Base-by-base conservation (phyloP, 352 stramenopile species). In the Aphanomyces cochlioides region DNA sequence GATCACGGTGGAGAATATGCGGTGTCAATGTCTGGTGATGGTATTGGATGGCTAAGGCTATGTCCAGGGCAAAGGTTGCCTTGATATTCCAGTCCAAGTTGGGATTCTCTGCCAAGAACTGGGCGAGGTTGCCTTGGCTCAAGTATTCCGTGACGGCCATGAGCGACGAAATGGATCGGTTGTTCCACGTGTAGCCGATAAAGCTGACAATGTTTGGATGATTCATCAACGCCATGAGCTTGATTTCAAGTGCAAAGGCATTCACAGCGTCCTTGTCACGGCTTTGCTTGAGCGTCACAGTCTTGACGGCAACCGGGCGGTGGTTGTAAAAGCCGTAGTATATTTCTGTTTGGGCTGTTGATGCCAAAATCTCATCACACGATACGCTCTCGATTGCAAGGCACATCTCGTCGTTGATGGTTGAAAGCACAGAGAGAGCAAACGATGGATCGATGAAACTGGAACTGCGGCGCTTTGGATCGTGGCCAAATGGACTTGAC, bases 111-210 rank as follows among this genome's bases (percentile, higher is more conserved):
- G 6, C 0, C 28, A 67, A 15, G 60, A 57, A 67, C 5, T 37
- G 10, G 53, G 89, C 81, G 2, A 93, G 67, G 64, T 90, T 83
- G 6, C 85, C 82, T 19, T 79, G 75, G 47, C 84, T 75, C 74
- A 92, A 83, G 69, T 86, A 93, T 72, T 92, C 84, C 15, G 83
- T 89, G 40, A 93, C 83, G 15, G 83, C 83, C 19, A 40, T 38
- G 17, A 63, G 56, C 28, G 28, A 45, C 7, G 19, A 10, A 37
- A 63, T 21, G 7, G 5, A 17, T 4, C 6, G 28, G 56, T 63
- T 40, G 56, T 63, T 37, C 56, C 56, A 63, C 13, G 56, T 37
- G 38, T 41, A 63, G 19, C 56, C 56, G 4, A 41, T 7, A 19
- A 63, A 40, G 6, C 36, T 8, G 5, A 45, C 36, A 19, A 63